A percentile compares a stretch with the other conserved stretches of the same genome.
Evolutionary conservation across 2,329 filamentous ascomycete species (phyloP).

Genomic region (Raffaelea ambrosiae): DNA sequence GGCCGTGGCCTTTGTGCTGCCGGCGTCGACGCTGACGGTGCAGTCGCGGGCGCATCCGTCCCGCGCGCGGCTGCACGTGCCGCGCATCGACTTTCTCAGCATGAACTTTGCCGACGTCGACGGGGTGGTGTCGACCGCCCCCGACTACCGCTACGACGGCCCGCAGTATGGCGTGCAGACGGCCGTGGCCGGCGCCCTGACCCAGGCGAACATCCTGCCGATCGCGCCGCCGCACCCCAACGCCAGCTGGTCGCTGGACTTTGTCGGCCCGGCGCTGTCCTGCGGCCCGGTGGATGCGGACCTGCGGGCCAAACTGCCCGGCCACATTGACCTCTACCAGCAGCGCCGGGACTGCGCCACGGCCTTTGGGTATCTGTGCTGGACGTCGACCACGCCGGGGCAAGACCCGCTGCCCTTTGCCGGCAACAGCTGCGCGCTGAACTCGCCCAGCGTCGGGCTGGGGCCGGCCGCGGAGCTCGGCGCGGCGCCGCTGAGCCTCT

Average conservation of each 20-base stretch:
- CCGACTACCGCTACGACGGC: not conserved
- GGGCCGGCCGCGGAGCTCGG: too few relatives aligned
- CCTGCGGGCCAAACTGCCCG: not conserved
- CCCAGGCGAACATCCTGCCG: not conserved
- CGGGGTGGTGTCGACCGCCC: not conserved
- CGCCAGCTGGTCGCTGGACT: not conserved
- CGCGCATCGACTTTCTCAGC: not conserved
- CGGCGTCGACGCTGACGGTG: not conserved
- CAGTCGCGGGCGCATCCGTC: not conserved
- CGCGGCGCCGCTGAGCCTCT: not conserved
- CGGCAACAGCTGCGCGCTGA: not conserved
- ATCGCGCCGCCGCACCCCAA: not conserved
- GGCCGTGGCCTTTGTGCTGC: not conserved
- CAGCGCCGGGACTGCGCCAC: not conserved
- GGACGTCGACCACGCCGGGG: not conserved
- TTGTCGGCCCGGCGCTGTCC: not conserved
- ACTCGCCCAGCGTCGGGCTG: not conserved
- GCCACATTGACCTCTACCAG: not conserved
- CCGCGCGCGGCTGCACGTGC: not conserved
- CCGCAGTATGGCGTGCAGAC: not conserved
- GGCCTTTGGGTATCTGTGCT: not conserved
- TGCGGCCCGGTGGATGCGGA: not conserved
- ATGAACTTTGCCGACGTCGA: not conserved
- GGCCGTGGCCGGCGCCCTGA: not conserved
- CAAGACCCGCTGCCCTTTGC: not conserved